Evolutionary conservation across 345 rosid genomes (phyloP), one percentile per base, ranked within the genome.

Genomic region (Salix purpurea): DNA sequence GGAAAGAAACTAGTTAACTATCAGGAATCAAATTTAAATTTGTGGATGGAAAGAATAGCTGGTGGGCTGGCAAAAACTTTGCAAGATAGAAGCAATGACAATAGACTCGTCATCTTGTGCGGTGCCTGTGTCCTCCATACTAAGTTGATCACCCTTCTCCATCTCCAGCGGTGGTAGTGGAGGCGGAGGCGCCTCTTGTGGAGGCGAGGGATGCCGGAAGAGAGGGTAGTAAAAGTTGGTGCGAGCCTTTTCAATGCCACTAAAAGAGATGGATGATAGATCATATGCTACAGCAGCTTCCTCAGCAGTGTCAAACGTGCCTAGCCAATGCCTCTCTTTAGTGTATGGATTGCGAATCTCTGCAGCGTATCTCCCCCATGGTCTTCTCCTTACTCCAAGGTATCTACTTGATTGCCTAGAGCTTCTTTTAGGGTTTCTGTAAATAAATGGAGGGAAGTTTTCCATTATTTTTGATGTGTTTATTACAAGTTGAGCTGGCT

Each of bases 261-360:
- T 70, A 23, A 78, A 74, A 30, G 86, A 80, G 5, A 77, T 77
- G 24, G 86, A 75, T 1, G 80, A 74, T 4, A 74, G 46, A 65
- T 84, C 86, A 60, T 80, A 84, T 21, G 82, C 86, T 21, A 84
- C 50, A 2, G 86, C 84, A 68, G 86, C 84, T 64, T 83, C 84
- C 71, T 80, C 84, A 7, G 82, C 72, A 39, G 84, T 54, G 77
- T 83, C 84, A 72, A 77, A 83, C 18, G 84, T 80, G 75, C 82
- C 84, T 4, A 83, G 73, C 80, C 82, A 83, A 11, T 62, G 79
- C 65, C 80, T 80, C 37, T 83, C 80, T 71, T 83, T 80, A 1
- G 77, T 74, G 16, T 32, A 30, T 1, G 81, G 86, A 64, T 80
- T 80, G 32, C 83, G 39, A 42, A 74, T 80, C 64, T 80, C 82